Evolutionary conservation across 805 yeast genomes (phyloP).

Genomic region (Phaffomyces thermotolerans): DNA sequence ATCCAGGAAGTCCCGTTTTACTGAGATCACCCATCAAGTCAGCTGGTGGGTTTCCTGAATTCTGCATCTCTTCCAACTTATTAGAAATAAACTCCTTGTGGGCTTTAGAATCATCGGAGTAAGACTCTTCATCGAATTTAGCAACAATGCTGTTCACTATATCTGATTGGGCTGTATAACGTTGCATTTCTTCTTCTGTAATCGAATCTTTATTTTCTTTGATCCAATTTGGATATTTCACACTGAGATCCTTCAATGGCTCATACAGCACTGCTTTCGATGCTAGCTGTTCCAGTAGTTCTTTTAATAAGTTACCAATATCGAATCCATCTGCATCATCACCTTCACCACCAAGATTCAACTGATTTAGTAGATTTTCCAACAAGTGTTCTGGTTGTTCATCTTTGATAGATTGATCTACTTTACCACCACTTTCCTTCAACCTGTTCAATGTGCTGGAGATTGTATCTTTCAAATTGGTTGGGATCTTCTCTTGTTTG

Average conservation of each 20-base stretch:
- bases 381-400: constrained; percentile 47
- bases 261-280: constrained; percentile 82
- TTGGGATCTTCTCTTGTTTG: constrained; percentile 10
- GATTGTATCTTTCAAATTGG: constrained; percentile 62
- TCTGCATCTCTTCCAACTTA: constrained; percentile 63
- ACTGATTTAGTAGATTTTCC: constrained; percentile 58
- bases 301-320: constrained; percentile 54
- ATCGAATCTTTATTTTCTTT: constrained; percentile 38
- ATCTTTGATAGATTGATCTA: constrained; percentile 51
- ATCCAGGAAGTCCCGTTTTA: constrained; percentile 33
- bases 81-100: constrained; percentile 45
- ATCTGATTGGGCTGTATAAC: constrained; percentile 55
- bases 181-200: constrained; percentile 35
- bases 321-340: constrained; percentile 41
- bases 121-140: constrained; percentile 59
- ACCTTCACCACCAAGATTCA: constrained; percentile 37
- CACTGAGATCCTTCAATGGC: constrained; percentile 75
- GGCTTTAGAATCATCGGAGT: constrained; percentile 39
- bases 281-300: constrained; percentile 74
- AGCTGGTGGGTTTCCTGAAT: constrained; percentile 72
- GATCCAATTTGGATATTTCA: constrained; percentile 69
- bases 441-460: constrained; percentile 74
- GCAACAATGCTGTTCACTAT: constrained; percentile 54
- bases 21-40: constrained; percentile 58
- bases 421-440: constrained; percentile 65